Base-by-base conservation (phyloP, 2,329 filamentous ascomycete species). In the Neofusicoccum umdonicola region DNA sequence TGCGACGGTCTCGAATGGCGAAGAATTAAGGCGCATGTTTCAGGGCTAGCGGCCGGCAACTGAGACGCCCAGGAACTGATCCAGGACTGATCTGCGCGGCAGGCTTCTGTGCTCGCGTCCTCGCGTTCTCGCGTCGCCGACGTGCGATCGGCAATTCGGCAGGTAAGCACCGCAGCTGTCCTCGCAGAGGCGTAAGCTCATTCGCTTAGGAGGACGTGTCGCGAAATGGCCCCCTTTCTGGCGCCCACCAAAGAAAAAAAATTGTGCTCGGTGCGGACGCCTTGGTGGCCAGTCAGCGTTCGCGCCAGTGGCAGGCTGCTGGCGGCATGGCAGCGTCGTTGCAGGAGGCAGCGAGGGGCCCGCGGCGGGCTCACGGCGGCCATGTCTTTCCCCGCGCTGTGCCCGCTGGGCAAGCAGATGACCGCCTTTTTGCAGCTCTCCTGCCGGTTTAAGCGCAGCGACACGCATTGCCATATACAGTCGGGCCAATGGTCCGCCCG, bases 171-270 rank as follows among this genome's bases (percentile, higher is more conserved):
- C n/a, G 50, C 27, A 52, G 45, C 50, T 35, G 51, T 6, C 7
- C 31, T 52, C 17, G 51, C n/a, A 7, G 35, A 41, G 51, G 52
- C 52, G 41, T 22, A 15, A 58, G 56, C 56, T 60, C 56, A 47
- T 47, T 60, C 54, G 56, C 56, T 60, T 47, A 47, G n/a, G 56
- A 19, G 56, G 35, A 47, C 41, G 56, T 45, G 17, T 60, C 56
- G 56, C 56, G 42, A 47, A 37, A 47, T 45, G 42, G 56, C 56
- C 42, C 42, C 54, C 56, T 17, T 47, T 45, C 22, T 17, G 41
- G 42, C 56, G 56, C 56, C 56, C 37, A 31, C 27, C 39, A 35
- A 37, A n/a, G 22, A 39, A 47, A 47, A 60, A 54, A 39, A 54
- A 42, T 19, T 60, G 9, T 7, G 6, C 27, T 31, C 37, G 4